A percentile compares a stretch with the other conserved stretches of the same genome.
These are phyloP conservation scores for Dipteronia dyeriana DNA, from an alignment of 345 rosid genomes.

Conservation along the genomic window DNA sequence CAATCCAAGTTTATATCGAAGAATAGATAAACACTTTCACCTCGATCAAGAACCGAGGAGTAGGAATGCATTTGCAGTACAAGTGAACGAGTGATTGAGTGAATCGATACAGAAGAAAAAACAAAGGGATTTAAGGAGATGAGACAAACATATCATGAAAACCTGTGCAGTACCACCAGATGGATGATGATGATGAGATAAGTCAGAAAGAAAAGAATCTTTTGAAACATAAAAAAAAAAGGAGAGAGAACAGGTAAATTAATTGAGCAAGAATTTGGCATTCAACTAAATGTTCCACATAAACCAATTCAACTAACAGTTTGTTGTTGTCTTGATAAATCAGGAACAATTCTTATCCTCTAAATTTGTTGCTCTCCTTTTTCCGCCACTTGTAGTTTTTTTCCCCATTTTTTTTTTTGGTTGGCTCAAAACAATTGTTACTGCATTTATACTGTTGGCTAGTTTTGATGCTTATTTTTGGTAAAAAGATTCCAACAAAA, in stretches of 20 bases:
- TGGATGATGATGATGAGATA: not conserved
- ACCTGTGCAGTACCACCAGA: not conserved
- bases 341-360: not conserved
- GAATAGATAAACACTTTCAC: too few relatives aligned
- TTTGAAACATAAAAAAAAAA: not conserved
- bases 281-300: not conserved
- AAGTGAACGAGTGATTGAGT: too few relatives aligned
- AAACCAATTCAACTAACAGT: not conserved
- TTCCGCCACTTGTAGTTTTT: not conserved
- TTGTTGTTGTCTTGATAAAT: not conserved
- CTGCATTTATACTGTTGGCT: not conserved
- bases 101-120: not conserved
- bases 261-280: not conserved
- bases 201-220: slow-evolving; percentile 7
- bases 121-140: not conserved
- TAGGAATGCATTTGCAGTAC: not conserved
- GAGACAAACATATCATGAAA: slow-evolving; percentile 1
- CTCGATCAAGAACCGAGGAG: not conserved
- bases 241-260: too few relatives aligned
- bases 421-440: not conserved
- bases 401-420: not conserved
- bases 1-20: too few relatives aligned
- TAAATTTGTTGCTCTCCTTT: not conserved
- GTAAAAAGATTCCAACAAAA: not conserved
- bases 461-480: not conserved